phyloP scores from a whole-genome alignment of 2,329 filamentous ascomycete genomes.

The Bertia moriformis region DNA sequence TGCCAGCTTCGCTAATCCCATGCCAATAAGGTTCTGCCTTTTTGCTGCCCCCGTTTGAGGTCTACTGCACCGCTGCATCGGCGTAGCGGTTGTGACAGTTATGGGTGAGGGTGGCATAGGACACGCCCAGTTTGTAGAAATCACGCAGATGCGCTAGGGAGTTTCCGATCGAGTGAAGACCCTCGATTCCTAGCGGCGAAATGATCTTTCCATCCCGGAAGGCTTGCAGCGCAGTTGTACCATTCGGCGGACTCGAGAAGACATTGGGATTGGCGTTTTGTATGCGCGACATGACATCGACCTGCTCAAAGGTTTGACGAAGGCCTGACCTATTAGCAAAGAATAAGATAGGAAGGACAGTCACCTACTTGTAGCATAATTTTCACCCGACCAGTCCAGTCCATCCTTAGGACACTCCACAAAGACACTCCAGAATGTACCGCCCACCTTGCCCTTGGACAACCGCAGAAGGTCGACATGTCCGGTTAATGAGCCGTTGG shows the following conservation, averaged over 20 bases:
- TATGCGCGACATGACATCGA: constrained; percentile 58
- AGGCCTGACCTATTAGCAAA: constrained; percentile 28
- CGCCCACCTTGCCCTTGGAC: constrained; percentile 56
- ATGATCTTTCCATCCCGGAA: constrained; percentile 29
- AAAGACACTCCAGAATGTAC: constrained; percentile 87
- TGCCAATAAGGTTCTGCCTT: constrained; percentile 5
- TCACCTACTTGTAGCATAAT: constrained; percentile 49
- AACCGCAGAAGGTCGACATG: constrained; percentile 75
- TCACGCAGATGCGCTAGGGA: constrained; percentile 39
- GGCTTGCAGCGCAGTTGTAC: constrained; percentile 36
- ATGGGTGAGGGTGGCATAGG: constrained; percentile 55
- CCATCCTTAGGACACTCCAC: constrained; percentile 61
- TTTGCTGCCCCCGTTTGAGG: constrained; percentile 5
- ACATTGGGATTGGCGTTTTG: constrained; percentile 47
- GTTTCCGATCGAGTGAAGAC: constrained; percentile 49
- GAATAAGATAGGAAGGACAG: background rate
- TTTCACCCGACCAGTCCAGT: constrained; percentile 58
- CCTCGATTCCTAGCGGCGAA: constrained; percentile 44
- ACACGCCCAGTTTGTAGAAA: constrained; percentile 45
- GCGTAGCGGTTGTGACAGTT: constrained; percentile 56
- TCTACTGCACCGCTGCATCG: constrained; percentile 6
- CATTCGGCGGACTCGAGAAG: constrained; percentile 51
- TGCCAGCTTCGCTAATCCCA: constrained; percentile 39
- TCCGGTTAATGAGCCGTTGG: constrained; percentile 47
- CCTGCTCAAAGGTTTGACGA: constrained; percentile 55